Conservation (phyloP, 2,329 filamentous ascomycete genomes). For the Aspergillus uvarum region DNA sequence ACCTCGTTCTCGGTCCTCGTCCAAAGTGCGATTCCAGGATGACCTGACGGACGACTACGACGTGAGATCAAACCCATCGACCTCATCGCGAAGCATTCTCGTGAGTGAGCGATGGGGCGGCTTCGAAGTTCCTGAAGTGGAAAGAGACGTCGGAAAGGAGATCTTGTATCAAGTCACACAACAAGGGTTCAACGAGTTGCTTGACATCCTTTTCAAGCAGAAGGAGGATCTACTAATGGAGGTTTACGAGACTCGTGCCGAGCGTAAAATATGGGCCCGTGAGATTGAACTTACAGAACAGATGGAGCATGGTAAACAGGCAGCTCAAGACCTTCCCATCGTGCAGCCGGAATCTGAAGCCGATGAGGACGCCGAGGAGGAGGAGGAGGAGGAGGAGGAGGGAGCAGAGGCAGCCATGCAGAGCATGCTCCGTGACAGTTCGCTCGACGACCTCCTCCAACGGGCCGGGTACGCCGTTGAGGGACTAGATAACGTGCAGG, state of each 20-base stretch:
- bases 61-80: conserved; percentile 68
- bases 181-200: conserved; percentile 87
- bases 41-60: conserved; percentile 67
- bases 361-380: conserved; percentile 26
- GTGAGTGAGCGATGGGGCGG: conserved; percentile 70
- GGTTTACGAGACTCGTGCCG: conserved; percentile 61
- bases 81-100: conserved; percentile 69
- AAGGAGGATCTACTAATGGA: conserved; percentile 75
- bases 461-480: conserved; percentile 42
- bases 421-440: conserved; percentile 34
- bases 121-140: conserved; percentile 75
- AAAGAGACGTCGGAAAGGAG: conserved; percentile 80
- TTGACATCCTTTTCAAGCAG: conserved; percentile 80
- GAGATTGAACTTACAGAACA: conserved; percentile 43
- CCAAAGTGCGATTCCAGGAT: conserved; percentile 75
- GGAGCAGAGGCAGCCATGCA: conserved; percentile 29
- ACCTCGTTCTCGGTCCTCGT: conserved; percentile 69
- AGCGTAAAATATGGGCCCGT: conserved; percentile 56
- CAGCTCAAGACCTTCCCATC: conserved; percentile 4
- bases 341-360: not conserved
- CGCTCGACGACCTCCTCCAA: conserved; percentile 46
- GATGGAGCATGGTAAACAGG: conserved; percentile 28
- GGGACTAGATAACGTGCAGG: conserved; percentile 21
- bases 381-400: conserved; percentile 32
- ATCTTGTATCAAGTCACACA: conserved; percentile 89